These are phyloP conservation scores for Drechslerella dactyloides DNA, from an alignment of 2,329 filamentous ascomycete species.

Conservation along the genomic window DNA sequence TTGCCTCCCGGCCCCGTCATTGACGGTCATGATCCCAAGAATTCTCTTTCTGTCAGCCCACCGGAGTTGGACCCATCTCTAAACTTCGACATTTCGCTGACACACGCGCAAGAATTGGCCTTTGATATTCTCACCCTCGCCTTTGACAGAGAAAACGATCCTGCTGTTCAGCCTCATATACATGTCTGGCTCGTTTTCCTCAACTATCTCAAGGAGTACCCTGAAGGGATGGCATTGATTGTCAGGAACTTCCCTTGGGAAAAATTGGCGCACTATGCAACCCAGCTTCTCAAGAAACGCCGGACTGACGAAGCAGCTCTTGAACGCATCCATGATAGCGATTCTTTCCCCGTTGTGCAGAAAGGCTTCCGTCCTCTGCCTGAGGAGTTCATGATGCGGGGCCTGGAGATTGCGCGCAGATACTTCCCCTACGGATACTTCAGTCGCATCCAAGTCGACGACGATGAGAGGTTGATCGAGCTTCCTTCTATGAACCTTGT, in stretches of 20 bases:
- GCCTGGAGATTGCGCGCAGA: constrained; percentile 66
- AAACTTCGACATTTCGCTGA: constrained; percentile 55
- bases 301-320: constrained; percentile 54
- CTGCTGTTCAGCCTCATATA: constrained; percentile 68
- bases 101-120: constrained; percentile 59
- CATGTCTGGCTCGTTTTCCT: constrained; percentile 70
- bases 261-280: constrained; percentile 61
- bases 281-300: constrained; percentile 57
- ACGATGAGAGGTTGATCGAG: constrained; percentile 72
- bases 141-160: constrained; percentile 64
- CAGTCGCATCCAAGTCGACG: constrained; percentile 64
- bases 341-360: constrained; percentile 62
- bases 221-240: constrained; percentile 60
- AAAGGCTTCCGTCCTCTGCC: constrained; percentile 66
- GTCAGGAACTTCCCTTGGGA: constrained; percentile 64
- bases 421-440: constrained; percentile 63
- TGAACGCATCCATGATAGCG: constrained; percentile 58
- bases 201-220: constrained; percentile 59
- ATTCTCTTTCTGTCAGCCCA: constrained; percentile 30
- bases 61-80: constrained; percentile 28
- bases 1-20: constrained; percentile 40
- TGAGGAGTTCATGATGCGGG: constrained; percentile 72
- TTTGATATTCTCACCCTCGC: constrained; percentile 61
- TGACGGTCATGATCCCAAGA: constrained; percentile 28
- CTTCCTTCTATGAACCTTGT: constrained; percentile 65